phyloP scores from a whole-genome alignment of 257 asterid species.

The Jasminum sambac region DNA sequence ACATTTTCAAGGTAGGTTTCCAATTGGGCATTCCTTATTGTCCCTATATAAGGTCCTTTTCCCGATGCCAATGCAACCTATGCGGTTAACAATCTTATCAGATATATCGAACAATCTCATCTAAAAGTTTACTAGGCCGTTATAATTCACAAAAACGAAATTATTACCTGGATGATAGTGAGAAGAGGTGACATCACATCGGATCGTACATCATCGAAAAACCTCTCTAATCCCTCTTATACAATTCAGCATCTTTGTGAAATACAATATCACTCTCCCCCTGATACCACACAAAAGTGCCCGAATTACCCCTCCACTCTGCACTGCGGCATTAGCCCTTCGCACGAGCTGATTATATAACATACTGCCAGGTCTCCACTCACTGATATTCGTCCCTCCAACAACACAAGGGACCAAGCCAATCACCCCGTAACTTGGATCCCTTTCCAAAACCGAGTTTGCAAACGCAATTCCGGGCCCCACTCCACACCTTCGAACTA shows the following conservation, averaged over 20 bases:
- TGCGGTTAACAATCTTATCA: conserved; percentile 26
- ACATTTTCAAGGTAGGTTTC: conserved; percentile 32
- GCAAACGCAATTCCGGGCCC: conserved; percentile 47
- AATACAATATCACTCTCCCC: conserved; percentile 33
- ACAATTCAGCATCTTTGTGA: conserved; percentile 25
- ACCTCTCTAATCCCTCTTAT: conserved; percentile 25
- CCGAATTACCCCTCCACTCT: conserved; percentile 19
- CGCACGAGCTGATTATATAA: conserved; percentile 31
- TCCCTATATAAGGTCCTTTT: conserved; percentile 26
- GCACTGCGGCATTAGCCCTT: conserved; percentile 22
- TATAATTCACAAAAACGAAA: no score
- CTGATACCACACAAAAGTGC: conserved; percentile 50
- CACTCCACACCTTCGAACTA: conserved; percentile 27
- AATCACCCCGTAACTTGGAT: conserved; percentile 15
- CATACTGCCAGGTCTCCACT: conserved; percentile 34
- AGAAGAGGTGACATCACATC: conserved; percentile 27
- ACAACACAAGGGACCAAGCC: conserved; percentile 46
- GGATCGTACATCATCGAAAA: conserved; percentile 27
- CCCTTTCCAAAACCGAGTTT: conserved; percentile 21
- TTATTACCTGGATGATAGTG: conserved; percentile 32
- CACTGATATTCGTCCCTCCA: conserved; percentile 37
- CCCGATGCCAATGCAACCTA: conserved; percentile 32
- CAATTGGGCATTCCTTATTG: conserved; percentile 38
- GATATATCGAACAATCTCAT: not conserved
- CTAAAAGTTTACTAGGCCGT: not conserved